Evolutionary conservation across 139 green algal species (phyloP).

Genomic region (Chlamydomonas asymmetrica): DNA sequence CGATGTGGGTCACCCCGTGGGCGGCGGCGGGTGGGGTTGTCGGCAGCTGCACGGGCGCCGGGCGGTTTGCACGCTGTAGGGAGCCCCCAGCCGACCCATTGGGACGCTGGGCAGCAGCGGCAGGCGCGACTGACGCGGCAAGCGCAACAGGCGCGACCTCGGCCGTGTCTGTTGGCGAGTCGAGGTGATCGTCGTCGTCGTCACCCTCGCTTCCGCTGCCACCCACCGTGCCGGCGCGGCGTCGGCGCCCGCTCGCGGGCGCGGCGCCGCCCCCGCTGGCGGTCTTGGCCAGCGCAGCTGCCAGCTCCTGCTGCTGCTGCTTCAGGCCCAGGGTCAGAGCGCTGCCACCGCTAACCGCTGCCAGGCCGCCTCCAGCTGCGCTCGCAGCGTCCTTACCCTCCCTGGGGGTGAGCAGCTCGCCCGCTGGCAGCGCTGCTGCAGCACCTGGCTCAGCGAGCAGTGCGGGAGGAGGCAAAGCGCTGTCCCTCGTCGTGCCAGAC

Average conservation of each 20-base stretch:
- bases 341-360: background rate
- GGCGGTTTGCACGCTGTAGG: conserved; percentile 7
- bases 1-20: too few relatives aligned
- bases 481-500: too few relatives aligned
- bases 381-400: too few relatives aligned
- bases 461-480: too few relatives aligned
- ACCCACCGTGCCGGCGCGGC: background rate
- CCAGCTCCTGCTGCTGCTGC: background rate
- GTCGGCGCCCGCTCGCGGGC: background rate
- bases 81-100: too few relatives aligned
- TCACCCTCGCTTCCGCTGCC: too few relatives aligned
- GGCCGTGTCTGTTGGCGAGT: background rate
- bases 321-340: background rate
- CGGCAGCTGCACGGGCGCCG: too few relatives aligned
- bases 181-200: too few relatives aligned
- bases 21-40: too few relatives aligned
- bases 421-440: too few relatives aligned
- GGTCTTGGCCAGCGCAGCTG: background rate
- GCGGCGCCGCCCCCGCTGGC: background rate
- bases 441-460: too few relatives aligned
- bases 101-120: background rate
- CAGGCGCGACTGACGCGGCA: background rate
- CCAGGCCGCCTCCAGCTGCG: conserved; percentile 20
- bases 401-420: too few relatives aligned
- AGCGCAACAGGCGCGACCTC: background rate